Percentiles rank a stretch among this genome's conserved stretches.
Evolutionary conservation across 202 grass and related monocot genomes (phyloP).

Genomic region (Brachypodium distachyon): DNA sequence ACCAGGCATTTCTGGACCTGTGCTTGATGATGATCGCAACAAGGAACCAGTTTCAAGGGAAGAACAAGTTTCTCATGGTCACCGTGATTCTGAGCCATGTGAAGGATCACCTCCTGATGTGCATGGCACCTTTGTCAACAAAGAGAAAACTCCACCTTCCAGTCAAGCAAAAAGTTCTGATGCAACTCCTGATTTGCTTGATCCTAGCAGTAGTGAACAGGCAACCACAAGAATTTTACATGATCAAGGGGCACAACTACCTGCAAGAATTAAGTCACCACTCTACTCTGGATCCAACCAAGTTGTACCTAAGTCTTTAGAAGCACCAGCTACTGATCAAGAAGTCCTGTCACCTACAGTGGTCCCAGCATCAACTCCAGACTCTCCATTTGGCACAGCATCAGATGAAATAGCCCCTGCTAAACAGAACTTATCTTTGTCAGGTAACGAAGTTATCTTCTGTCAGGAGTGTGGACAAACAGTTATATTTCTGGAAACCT

Average conservation of each 20-base stretch:
- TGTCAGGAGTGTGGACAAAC: neutral
- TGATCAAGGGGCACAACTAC: neutral
- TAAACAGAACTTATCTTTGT: neutral
- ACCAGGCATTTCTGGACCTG: neutral
- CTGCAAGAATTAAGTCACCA: neutral
- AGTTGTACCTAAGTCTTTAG: slow-evolving; percentile 2
- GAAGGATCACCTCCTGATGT: neutral
- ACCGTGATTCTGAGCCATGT: neutral
- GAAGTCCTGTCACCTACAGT: neutral
- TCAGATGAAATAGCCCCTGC: neutral
- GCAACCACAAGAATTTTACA: neutral
- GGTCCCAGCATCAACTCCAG: neutral
- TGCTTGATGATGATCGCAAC: neutral
- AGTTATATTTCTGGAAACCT: neutral
- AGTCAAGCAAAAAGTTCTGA: neutral
- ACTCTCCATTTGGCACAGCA: neutral
- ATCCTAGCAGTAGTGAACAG: neutral
- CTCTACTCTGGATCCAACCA: neutral
- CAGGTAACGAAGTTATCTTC: neutral
- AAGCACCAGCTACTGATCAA: neutral
- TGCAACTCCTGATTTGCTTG: neutral
- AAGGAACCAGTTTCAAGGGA: neutral
- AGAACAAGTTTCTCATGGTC: neutral
- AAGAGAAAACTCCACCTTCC: neutral
- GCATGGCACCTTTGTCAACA: neutral